A percentile compares a stretch with the other conserved stretches of the same genome.
Evolutionary conservation across 2,329 filamentous ascomycete genomes (phyloP).

Genomic region (Curvularia sp.): DNA sequence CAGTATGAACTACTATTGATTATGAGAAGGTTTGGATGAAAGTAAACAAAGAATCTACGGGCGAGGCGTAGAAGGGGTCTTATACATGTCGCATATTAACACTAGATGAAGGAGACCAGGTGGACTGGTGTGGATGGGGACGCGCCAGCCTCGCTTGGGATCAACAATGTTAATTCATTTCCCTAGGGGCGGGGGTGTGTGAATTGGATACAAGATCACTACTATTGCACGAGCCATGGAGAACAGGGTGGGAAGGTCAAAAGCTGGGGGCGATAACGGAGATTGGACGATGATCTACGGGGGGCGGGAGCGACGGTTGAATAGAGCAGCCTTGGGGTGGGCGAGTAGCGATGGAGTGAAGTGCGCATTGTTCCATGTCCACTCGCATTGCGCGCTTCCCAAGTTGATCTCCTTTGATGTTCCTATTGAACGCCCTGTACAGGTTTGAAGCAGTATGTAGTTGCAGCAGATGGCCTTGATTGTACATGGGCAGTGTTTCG

Average conservation of each 20-base stretch:
- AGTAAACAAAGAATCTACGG: background rate
- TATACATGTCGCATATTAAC: constrained; percentile 27
- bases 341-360: constrained; percentile 8
- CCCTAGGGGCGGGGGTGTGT: constrained; percentile 3
- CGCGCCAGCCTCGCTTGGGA: constrained; percentile 21
- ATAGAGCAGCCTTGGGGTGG: background rate
- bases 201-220: constrained; percentile 8
- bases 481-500: constrained; percentile 5
- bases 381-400: background rate
- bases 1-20: constrained; percentile 36
- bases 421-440: background rate
- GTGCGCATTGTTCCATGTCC: background rate
- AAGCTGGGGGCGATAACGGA: constrained; percentile 16
- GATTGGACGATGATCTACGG: constrained; percentile 15
- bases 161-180: constrained; percentile 11
- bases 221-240: constrained; percentile 9
- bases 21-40: constrained; percentile 22
- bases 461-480: background rate
- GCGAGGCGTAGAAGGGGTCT: constrained; percentile 18
- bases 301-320: constrained; percentile 10
- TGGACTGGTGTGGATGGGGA: constrained; percentile 8
- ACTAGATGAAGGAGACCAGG: constrained; percentile 15
- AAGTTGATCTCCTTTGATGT: too few species aligned
- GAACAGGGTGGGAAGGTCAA: constrained; percentile 1
- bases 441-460: background rate